Base-by-base conservation (phyloP, 768 basidiomycete genomes). In the Agrocybe pediades region DNA sequence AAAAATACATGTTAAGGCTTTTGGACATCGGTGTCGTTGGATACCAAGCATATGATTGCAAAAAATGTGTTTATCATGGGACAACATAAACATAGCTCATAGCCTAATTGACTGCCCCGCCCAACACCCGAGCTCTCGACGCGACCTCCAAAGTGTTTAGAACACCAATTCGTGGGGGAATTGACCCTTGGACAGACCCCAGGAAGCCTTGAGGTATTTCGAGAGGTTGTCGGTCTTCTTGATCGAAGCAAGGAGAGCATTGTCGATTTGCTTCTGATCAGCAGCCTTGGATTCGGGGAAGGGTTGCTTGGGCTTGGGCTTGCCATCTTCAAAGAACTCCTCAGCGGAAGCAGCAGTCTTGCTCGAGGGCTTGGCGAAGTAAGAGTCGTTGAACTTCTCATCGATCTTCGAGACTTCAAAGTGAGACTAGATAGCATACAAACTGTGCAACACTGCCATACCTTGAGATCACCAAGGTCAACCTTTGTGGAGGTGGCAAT, bases 401-500 rank as follows among this genome's bases (percentile, higher is more conserved):
- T 92, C 86, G 58, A 94, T 70, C 94, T 96, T 64, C 8, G 41
- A 25, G 6, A 59, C n/a, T n/a, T n/a, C 2, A 29, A 24, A 13
- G 48, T 27, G 19, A 17, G 48, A 26, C 36, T 15, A 19, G 47
- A 3, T 45, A 16, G 41, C 9, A 25, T 9, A 25, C 25, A 39
- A 41, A 43, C 29, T 51, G 49, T 57, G 41, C 4, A 52, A 29
- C 21, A 78, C 83, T 59, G 17, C 3, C 62, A 26, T 65, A 93
- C 94, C 78, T 83, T 83, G 71, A 91, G 76, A 53, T 77, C 81
- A 23, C 77, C 81, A 53, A 98, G 72, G 60, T 96, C 90, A 62
- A 98, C 74, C 76, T 88, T 93, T 63, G 97, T 98, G 52, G 95
- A 95, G 54, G 97, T 99, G 54, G 96, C 93, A 67, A 99, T 98